Conservation (phyloP, 441 rosid species). For the Kokia cookei region DNA sequence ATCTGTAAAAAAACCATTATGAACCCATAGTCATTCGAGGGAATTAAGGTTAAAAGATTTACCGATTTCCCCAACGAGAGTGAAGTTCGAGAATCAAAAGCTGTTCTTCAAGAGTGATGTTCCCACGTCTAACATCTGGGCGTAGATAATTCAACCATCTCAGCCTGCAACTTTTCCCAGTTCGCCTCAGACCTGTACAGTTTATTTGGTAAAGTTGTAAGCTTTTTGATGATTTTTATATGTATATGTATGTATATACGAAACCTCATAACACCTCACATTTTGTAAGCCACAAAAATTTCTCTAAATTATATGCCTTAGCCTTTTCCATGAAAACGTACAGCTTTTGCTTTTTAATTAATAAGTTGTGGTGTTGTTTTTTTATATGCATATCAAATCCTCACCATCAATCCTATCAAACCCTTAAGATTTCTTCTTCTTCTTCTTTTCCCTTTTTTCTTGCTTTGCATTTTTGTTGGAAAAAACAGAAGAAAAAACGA, state of each 20-base stretch:
- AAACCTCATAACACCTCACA: not conserved
- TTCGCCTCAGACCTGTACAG: conserved; percentile 73
- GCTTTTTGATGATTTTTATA: not conserved
- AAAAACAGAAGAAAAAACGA: not conserved
- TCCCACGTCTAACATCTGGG: conserved; percentile 95
- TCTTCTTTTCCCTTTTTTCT: too few relatives aligned
- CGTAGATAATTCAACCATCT: conserved; percentile 96
- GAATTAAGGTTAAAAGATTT: not conserved
- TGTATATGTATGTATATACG: too few relatives aligned
- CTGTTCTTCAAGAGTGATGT: conserved; percentile 91
- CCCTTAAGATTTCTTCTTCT: not conserved
- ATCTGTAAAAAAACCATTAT: not conserved
- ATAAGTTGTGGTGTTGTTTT: not conserved
- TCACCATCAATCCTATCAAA: not conserved
- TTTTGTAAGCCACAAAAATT: conserved; percentile 1
- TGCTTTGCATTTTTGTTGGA: not conserved
- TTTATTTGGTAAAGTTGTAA: conserved; percentile 2
- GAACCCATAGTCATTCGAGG: not conserved
- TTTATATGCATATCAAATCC: not conserved
- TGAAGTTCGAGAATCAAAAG: conserved; percentile 94
- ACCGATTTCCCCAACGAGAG: conserved; percentile 96
- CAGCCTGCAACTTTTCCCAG: conserved; percentile 92
- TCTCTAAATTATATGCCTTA: not conserved
- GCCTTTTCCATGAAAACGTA: not conserved
- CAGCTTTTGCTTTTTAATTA: not conserved